phyloP scores from a whole-genome alignment of 2,329 filamentous ascomycete genomes.

The Proliferodiscus dingleyae region DNA sequence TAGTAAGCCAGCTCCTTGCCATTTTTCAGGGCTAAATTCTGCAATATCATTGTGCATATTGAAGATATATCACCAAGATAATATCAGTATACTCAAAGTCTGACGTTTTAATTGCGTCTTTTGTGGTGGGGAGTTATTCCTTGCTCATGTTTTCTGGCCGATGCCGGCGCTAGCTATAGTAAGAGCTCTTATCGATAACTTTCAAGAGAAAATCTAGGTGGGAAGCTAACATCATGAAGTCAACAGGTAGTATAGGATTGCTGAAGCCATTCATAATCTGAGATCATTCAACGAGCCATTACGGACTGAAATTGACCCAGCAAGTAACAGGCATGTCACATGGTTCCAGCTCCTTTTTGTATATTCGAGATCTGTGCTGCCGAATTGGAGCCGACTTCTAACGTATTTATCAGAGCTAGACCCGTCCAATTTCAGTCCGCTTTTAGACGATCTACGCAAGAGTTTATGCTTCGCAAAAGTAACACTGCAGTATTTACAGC shows the following conservation, averaged over 20 bases:
- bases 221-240: too few species aligned
- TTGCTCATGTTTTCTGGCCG: conserved; percentile 2
- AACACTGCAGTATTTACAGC: too few species aligned
- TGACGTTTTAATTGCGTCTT: conserved; percentile 4
- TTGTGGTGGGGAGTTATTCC: conserved; percentile 3
- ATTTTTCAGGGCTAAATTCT: conserved; percentile 29
- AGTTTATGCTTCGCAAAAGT: too few species aligned
- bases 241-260: too few species aligned
- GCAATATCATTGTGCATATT: conserved; percentile 32
- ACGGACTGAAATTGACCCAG: too few species aligned
- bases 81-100: too few species aligned
- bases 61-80: conserved; percentile 13
- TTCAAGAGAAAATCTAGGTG: not conserved
- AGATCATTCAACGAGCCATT: too few species aligned
- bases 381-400: not conserved
- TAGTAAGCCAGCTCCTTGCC: conserved; percentile 30
- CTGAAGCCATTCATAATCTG: too few species aligned
- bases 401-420: not conserved
- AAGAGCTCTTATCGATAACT: conserved; percentile 9
- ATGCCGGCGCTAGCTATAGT: not conserved
- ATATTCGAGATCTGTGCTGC: too few species aligned
- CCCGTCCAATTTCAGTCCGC: not conserved
- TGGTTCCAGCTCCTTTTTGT: too few species aligned
- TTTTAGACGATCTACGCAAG: too few species aligned
- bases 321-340: too few species aligned